Percentiles rank a stretch among this genome's conserved stretches.
Evolutionary conservation across 768 basidiomycete species (phyloP).

Genomic region (Rhodotorula paludigena): DNA sequence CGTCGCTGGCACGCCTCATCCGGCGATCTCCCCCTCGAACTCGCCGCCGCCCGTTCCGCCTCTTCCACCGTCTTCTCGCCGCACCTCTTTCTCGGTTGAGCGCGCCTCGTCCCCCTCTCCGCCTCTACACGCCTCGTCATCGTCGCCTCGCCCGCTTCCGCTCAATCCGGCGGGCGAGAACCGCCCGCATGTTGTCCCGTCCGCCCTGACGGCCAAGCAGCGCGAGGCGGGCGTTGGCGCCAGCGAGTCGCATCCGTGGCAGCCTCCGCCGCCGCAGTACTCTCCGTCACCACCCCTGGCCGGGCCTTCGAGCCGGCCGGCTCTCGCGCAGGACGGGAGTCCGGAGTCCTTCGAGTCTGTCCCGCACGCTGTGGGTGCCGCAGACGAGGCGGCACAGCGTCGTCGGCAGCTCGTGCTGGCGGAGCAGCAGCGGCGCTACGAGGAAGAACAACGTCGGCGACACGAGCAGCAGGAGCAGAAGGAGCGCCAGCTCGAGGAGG

Average conservation of each 20-base stretch:
- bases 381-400: background rate
- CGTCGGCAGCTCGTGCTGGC: background rate
- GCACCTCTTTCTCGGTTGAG: background rate
- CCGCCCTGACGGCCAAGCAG: background rate
- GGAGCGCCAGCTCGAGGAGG: background rate
- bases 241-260: background rate
- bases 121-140: background rate
- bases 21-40: too few relatives aligned
- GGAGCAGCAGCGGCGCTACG: background rate
- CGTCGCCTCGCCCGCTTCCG: slow-evolving; percentile 1
- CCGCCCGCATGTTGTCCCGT: background rate
- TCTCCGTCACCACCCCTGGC: background rate
- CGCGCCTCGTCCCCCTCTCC: background rate
- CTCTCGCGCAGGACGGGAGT: background rate
- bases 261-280: background rate
- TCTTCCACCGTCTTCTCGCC: too few relatives aligned
- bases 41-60: too few relatives aligned
- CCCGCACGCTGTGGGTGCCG: too few relatives aligned
- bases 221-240: background rate
- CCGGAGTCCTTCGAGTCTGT: too few relatives aligned
- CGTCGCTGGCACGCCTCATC: too few relatives aligned
- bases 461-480: background rate
- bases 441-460: background rate
- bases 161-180: slow-evolving; percentile 7
- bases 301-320: background rate